phyloP scores from a whole-genome alignment of 305 asterid species.

The Euphrasia arctica region DNA sequence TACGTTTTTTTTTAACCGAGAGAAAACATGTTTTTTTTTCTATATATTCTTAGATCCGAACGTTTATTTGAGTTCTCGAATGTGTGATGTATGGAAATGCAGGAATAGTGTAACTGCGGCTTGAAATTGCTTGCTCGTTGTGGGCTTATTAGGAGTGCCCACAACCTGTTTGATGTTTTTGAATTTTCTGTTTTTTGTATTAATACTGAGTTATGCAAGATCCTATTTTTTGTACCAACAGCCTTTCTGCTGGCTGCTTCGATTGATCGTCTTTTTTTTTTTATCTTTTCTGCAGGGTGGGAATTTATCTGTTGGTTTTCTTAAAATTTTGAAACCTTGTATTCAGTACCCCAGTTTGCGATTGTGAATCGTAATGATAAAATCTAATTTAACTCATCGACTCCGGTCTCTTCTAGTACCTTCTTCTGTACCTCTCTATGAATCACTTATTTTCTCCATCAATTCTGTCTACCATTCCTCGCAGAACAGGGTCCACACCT shows the following conservation, averaged over 20 bases:
- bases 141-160: not conserved
- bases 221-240: too few species aligned
- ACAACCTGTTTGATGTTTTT: conserved; percentile 4
- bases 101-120: too few species aligned
- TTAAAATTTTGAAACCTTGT: not conserved
- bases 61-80: too few species aligned
- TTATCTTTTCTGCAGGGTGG: not conserved
- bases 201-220: too few species aligned
- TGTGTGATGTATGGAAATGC: too few species aligned
- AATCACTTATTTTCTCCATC: not conserved
- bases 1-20: too few species aligned
- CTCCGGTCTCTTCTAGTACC: conserved; percentile 1
- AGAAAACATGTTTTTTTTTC: too few species aligned
- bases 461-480: not conserved
- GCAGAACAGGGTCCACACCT: conserved; percentile 9
- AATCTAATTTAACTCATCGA: not conserved
- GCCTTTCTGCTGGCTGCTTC: not conserved
- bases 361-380: conserved; percentile 8
- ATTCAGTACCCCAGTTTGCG: not conserved
- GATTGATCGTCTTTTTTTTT: not conserved
- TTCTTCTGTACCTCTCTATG: not conserved
- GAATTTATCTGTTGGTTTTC: not conserved
- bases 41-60: too few species aligned
- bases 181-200: too few species aligned
- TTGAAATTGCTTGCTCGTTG: too few species aligned